A percentile compares a stretch with the other conserved stretches of the same genome.
These are phyloP conservation scores for Tetrahymena malaccensis DNA, from an alignment of 73 alveolate genomes.

Conservation along the genomic window DNA sequence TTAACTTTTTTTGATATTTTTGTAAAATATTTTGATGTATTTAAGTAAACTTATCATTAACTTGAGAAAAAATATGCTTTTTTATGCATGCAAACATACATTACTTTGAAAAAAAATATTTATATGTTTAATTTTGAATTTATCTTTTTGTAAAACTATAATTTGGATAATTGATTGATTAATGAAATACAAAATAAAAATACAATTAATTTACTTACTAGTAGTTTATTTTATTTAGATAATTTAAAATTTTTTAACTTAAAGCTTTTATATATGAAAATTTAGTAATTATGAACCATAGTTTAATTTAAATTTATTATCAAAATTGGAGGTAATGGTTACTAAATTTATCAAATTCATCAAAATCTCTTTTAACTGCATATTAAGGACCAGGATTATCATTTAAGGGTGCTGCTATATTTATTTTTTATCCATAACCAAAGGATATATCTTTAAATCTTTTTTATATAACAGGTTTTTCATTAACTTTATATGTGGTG, in stretches of 20 bases:
- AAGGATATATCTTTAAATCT: neutral
- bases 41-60: too few species aligned
- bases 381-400: neutral
- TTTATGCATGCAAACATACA: too few species aligned
- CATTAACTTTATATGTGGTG: neutral
- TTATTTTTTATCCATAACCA: neutral
- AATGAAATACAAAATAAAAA: too few species aligned
- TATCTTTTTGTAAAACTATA: too few species aligned
- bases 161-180: neutral
- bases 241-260: too few species aligned
- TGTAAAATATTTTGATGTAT: too few species aligned
- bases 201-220: neutral
- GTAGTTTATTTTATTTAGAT: neutral
- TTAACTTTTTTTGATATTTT: too few species aligned
- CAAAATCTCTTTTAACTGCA: neutral
- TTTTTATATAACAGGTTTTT: neutral
- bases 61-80: too few species aligned
- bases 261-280: neutral
- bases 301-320: neutral
- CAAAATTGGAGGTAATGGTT: neutral
- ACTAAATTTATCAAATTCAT: neutral
- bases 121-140: too few species aligned
- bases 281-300: neutral
- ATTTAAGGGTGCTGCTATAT: neutral
- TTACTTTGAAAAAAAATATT: too few species aligned